Percentiles rank a stretch among this genome's conserved stretches.
These are phyloP conservation scores for Abelmoschus esculentus DNA, from an alignment of 345 rosid genomes.

Conservation along the genomic window DNA sequence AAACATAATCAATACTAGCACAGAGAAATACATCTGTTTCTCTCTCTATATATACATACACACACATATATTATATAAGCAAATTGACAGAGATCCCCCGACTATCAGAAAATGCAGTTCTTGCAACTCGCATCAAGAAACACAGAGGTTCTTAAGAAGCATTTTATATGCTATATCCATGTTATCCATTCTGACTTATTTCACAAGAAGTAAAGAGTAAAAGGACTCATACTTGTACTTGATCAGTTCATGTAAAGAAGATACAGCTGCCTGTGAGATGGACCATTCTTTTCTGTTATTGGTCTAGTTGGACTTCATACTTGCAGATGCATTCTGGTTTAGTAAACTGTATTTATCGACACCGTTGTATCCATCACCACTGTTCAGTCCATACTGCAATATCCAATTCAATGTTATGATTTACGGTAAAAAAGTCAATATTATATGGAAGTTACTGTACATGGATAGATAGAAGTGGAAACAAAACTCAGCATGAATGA, in stretches of 20 bases:
- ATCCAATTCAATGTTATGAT: constrained; percentile 3
- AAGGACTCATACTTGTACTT: background rate
- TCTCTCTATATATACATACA: too few relatives aligned
- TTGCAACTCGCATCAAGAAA: too few relatives aligned
- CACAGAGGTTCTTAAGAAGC: too few relatives aligned
- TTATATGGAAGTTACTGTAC: background rate
- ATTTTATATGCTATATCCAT: too few relatives aligned
- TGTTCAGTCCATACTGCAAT: constrained; percentile 52
- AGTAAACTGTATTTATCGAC: constrained; percentile 18
- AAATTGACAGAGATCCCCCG: too few relatives aligned
- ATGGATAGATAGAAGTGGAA: background rate
- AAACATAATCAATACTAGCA: too few relatives aligned
- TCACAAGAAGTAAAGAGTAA: background rate
- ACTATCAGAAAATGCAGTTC: too few relatives aligned
- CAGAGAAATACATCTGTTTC: too few relatives aligned
- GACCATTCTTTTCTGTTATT: background rate
- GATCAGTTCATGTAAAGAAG: background rate
- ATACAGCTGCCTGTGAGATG: background rate
- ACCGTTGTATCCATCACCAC: constrained; percentile 18
- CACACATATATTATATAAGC: too few relatives aligned
- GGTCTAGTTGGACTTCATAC: constrained; percentile 33
- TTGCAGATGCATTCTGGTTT: constrained; percentile 30
- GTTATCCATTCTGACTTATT: background rate
- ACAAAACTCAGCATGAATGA: background rate
- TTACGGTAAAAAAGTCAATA: background rate